Base-by-base conservation (phyloP, 2,329 filamentous ascomycete species). In the Diaporthe vaccinii region DNA sequence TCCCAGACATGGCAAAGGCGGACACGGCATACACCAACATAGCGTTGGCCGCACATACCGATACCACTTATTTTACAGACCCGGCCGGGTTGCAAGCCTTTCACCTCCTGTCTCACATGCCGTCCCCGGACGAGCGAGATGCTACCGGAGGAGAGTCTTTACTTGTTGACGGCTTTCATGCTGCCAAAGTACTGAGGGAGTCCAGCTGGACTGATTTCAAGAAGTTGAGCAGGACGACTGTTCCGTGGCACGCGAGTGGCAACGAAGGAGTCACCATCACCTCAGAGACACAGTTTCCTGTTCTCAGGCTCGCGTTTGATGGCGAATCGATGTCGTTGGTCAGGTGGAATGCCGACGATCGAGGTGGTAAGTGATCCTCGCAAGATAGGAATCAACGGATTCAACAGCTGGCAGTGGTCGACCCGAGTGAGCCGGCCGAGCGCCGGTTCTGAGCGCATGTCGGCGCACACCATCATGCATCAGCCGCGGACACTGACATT, bases 21-120 rank as follows among this genome's bases (percentile, higher is more conserved):
- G 95, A 98, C 81, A 97, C 94, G 2, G 95, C 95, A 4, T 99
- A 98, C 85, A 98, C 96, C 2, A 95, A 93, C 79, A 88, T 97
- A 69, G 92, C 92, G 1, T 90, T 99, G 3, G 91, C 92, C 28
- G 93, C 94, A 0, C 97, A 99, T 84, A 98, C 96, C 1, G 97
- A 99, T 84, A 98, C 91, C 9, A 98, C 96, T 1, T 98, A 99
- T 84, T 98, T 98, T 85, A 95, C 92, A 31, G 96, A 98, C 77
- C 96, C 97, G 0, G 93, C 94, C 2, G 95, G 96, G 14, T 89
- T 99, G 46, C 97, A 99, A 83, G 92, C 97, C 36, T 97, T 99
- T 84, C 97, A 99, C 82, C 87, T 98, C 62, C 89, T 98, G 39
- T 97, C 94, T 0, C 95, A 97, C 82, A 93, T 92, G 10, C 84